These are phyloP conservation scores for Neofusicoccum sp. DNA, from an alignment of 2,329 filamentous ascomycete species.

Conservation along the genomic window DNA sequence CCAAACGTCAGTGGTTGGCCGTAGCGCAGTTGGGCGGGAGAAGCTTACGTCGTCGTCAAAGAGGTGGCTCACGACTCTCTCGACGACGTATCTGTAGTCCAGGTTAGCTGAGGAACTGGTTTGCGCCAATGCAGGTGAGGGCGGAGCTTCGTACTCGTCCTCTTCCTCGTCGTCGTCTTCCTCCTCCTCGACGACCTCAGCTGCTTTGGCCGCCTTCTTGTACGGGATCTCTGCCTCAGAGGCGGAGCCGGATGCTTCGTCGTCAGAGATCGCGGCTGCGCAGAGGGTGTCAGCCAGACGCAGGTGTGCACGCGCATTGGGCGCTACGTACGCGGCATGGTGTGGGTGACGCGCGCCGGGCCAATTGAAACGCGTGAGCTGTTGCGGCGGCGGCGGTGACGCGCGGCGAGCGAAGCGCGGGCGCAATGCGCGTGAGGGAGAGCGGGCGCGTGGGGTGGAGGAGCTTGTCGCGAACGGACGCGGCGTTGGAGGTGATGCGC, in stretches of 20 bases:
- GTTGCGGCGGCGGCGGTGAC: background rate
- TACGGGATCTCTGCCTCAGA: slow-evolving; percentile 32
- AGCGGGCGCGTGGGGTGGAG: background rate
- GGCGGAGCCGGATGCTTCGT: slow-evolving; percentile 30
- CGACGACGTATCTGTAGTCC: slow-evolving; percentile 64
- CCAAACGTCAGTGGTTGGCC: slow-evolving; percentile 4
- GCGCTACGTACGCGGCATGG: slow-evolving; percentile 29
- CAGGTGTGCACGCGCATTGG: background rate
- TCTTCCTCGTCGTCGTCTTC: slow-evolving; percentile 34
- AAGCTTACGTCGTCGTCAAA: slow-evolving; percentile 45
- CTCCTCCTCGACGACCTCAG: slow-evolving; percentile 19
- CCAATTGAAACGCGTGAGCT: slow-evolving; percentile 1
- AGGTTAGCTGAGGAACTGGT: slow-evolving; percentile 23
- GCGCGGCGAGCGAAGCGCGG: too few species aligned
- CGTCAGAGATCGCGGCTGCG: slow-evolving; percentile 41
- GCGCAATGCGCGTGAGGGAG: background rate
- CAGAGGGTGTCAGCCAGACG: background rate
- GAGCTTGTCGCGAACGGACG: slow-evolving; percentile 2
- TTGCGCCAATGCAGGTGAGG: background rate
- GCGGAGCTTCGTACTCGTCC: slow-evolving; percentile 42
- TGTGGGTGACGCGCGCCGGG: background rate
- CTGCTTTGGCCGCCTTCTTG: slow-evolving; percentile 26
- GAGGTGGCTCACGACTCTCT: slow-evolving; percentile 67
- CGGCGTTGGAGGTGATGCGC: slow-evolving; percentile 4
- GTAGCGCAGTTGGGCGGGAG: slow-evolving; percentile 13